Evolutionary conservation across 257 asterid genomes (phyloP).

Genomic region (Handroanthus guayacan): DNA sequence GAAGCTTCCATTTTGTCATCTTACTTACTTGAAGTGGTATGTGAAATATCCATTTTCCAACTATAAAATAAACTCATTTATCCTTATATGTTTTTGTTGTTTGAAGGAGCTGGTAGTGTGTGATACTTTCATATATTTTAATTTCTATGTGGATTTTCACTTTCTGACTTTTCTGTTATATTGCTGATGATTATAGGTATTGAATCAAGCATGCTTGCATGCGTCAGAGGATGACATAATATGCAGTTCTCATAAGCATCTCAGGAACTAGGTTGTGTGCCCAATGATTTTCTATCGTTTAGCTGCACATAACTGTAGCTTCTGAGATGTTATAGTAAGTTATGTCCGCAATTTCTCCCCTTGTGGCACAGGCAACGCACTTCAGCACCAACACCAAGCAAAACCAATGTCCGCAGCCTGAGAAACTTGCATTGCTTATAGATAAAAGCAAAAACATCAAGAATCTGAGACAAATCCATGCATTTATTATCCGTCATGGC

Average conservation of each 20-base stretch:
- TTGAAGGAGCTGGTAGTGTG: not conserved
- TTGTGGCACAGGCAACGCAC: constrained; percentile 39
- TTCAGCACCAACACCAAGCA: constrained; percentile 30
- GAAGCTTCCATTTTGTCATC: not conserved
- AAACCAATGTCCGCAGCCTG: constrained; percentile 35
- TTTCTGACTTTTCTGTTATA: constrained; percentile 14
- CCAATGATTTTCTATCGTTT: not conserved
- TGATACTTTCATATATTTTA: not conserved
- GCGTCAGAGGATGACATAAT: not conserved
- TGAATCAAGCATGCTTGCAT: constrained; percentile 1
- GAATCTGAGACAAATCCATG: constrained; percentile 52
- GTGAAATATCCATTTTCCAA: not conserved
- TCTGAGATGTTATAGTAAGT: constrained; percentile 19
- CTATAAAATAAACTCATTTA: not conserved
- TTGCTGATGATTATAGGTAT: constrained; percentile 25
- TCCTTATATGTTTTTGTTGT: not conserved
- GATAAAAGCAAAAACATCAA: constrained; percentile 52
- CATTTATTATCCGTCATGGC: constrained; percentile 50
- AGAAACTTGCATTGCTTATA: constrained; percentile 53
- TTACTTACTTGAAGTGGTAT: constrained; percentile 2
- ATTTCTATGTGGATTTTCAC: not conserved
- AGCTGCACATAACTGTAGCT: not conserved
- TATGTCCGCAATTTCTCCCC: constrained; percentile 51
- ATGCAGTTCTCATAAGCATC: constrained; percentile 16
- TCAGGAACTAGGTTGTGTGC: not conserved